Base-by-base conservation (phyloP, 129 eudicot species). In the Lactuca saligna region DNA sequence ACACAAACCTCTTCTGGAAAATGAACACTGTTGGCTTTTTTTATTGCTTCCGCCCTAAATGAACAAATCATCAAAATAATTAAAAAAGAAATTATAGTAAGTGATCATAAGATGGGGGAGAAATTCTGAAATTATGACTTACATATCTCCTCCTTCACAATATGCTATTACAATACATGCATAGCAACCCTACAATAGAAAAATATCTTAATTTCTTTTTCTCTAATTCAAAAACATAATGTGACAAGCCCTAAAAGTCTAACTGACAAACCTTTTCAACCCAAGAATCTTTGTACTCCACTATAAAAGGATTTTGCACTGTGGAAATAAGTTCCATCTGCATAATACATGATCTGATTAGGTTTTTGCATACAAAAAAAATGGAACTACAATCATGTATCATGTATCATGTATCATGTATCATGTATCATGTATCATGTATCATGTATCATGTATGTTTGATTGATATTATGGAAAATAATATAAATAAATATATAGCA, bases 91-190 rank as follows among this genome's bases (percentile, higher is more conserved):
- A 39, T 51, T 6, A 51, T 53, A 66, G 4, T 5, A 55, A 34
- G 49, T 7, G 10, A 7, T 25, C 1, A 25, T 25, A 25, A 25
- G 29, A 0, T 25, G 29, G 29, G 29, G 29, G 29, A 25, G 29
- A 25, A 25, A 25, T 25, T 25, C 29, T 8, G 32, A 13, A 46
- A 6, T 20, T 51, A 61, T 35, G 62, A 74, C 97, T 86, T 80
- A 93, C 96, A 92, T 84, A 80, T 93, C 98, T 79, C 98, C 98
- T 72, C 99, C 97, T 80, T 94, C 99, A 69, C 99, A 94, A 65
- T 89, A 94, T 3, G 88, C 96, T 61, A 90, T 87, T 15, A 94
- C 85, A 61, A 94, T 94, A 83, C 99, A 94, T 53, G 75, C 99
- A 83, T 87, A 94, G 81, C 99, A 94, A 67, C 99, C 99, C 97